Base-by-base conservation (phyloP, 768 basidiomycete species). In the Psilocybe subaeruginosa region DNA sequence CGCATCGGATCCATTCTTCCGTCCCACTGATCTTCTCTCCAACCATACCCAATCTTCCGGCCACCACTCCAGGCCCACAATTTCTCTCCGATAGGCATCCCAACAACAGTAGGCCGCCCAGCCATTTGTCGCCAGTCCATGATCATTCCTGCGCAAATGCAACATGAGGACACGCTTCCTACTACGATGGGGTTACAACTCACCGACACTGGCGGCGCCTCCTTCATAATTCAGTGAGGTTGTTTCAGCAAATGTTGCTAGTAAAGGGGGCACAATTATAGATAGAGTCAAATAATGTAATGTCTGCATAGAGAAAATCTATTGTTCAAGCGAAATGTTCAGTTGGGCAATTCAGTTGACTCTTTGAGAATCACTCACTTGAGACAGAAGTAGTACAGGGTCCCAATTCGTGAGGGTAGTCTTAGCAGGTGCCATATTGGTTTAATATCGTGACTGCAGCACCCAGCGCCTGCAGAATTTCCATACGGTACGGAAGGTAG, bases 71-170 rank as follows among this genome's bases (percentile, higher is more conserved):
- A 94, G 4, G 87, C 89, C 68, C 91, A 88, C 90, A 90, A 92
- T 48, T 83, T 76, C 46, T 86, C 84, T 56, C 84, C 84, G 16
- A 86, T 89, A 23, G 86, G 82, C 58, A 86, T 74, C 29, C 85
- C 85, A 58, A 82, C 84, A 19, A 91, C 86, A 0, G 95, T 95
- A 3, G 92, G 87, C 54, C 85, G 77, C 3, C 94, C 92, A 0
- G 95, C 91, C 86, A 99, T 90, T 74, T 98, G 92, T 49, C 95
- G 83, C 97, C 97, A 99, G 76, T 99, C 96, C 89, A 99, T 94
- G 39, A 99, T 79, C 90, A 95, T 93, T 3, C 90, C 91, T 90
- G 62, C 35, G 11, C 37, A 54, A 2, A 11, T 14, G 43, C 37
- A 54, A 6, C 33, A 49, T 19, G 51, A 54, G 9, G 33, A 31